Conservation (phyloP, 192 early-diverging fungal species). For the Coemansia sp. region DNA sequence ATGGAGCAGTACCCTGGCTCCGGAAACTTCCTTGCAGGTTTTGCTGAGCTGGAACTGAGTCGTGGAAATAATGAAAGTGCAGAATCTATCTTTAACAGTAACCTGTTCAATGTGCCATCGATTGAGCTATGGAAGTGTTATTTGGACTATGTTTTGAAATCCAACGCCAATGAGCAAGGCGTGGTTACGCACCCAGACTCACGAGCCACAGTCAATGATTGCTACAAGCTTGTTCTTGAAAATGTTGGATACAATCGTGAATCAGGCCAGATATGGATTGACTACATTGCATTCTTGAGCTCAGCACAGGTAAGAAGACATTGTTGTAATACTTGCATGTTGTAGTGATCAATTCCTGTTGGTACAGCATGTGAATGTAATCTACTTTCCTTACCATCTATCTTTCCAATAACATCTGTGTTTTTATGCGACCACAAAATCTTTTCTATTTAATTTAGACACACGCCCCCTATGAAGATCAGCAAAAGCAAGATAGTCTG, state of each 20-base stretch:
- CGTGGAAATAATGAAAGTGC: conserved; percentile 71
- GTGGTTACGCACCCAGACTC: conserved; percentile 57
- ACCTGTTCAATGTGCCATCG: conserved; percentile 76
- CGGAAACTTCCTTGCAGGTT: conserved; percentile 77
- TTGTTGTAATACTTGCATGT: no score
- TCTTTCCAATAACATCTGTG: neutral
- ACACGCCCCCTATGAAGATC: conserved; percentile 74
- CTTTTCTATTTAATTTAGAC: conserved; percentile 12
- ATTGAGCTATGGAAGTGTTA: conserved; percentile 91
- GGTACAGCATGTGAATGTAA: neutral
- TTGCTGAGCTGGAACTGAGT: conserved; percentile 81
- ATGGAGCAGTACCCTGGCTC: conserved; percentile 78
- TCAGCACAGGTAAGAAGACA: conserved; percentile 62
- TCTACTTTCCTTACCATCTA: neutral
- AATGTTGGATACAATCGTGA: conserved; percentile 89
- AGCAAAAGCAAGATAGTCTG: conserved; percentile 83
- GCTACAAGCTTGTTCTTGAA: conserved; percentile 87
- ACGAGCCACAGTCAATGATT: conserved; percentile 70
- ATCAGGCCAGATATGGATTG: conserved; percentile 83
- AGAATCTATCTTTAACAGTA: conserved; percentile 82
- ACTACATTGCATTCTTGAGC: conserved; percentile 82
- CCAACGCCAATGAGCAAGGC: conserved; percentile 61
- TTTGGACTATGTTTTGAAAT: conserved; percentile 79
- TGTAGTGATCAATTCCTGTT: neutral
- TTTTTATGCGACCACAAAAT: neutral